Base-by-base conservation (phyloP, 805 yeast genomes). In the Saccharomycopsis schoenii region DNA sequence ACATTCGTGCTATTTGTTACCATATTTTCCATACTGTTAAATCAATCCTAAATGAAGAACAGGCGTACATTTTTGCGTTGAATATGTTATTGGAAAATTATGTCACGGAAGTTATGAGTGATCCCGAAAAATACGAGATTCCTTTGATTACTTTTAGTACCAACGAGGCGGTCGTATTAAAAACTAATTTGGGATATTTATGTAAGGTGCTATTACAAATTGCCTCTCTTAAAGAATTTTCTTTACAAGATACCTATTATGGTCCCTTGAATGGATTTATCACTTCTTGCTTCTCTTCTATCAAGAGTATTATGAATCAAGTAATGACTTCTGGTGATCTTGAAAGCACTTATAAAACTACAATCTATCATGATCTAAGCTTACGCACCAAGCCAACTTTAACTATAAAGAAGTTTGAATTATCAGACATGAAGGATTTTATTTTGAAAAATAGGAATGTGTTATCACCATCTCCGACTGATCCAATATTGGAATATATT, bases 191-290 rank as follows among this genome's bases (percentile, higher is more conserved):
- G 61, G 68, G 72, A 19, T 81, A 81, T 59, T 74, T 89, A 51
- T 74, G 83, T 47, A 78, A 83, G 59, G 83, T 87, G 11, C 67
- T 90, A 59, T 74, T 79, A 40, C 96, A 89, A 70, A 70, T 88
- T 29, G 83, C 87, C 24, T 70, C 83, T 2, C 82, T 89, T 84
- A 78, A 80, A 65, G 82, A 87, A 1, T 90, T 90, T 72, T 80
- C 79, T 11, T 65, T 73, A 0, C 77, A 77, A 21, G 83, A 87
- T 66, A 81, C 85, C 57, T 90, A 83, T 70, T 72, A 88, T 66
- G 91, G 88, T 68, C 96, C 96, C 0, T 75, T 89, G 68, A 88
- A 88, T 70, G 93, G 88, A 52, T 88, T 83, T 67, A 78, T 90
- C 47, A 76, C 73, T 57, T 74, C 80, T n/a, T 77, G 83, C 4